Evolutionary conservation across 1,284 basidiomycete genomes (phyloP).

Genomic region (Leccinum angustisporum): DNA sequence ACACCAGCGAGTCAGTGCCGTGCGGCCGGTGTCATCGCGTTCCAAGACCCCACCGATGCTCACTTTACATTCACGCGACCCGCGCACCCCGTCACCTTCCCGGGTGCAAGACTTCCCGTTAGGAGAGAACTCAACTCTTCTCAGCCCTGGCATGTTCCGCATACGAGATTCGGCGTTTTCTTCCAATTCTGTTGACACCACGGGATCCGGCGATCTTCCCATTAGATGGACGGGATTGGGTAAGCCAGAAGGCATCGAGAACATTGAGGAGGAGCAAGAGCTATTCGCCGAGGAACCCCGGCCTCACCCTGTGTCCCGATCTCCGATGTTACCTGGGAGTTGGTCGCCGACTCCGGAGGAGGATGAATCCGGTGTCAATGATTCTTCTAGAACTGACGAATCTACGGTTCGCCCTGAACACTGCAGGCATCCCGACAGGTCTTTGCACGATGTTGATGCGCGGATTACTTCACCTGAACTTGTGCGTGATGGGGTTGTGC

Average conservation of each 20-base stretch:
- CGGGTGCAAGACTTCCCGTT: slow-evolving; percentile 22
- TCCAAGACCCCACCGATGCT: slow-evolving; percentile 37
- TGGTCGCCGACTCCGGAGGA: slow-evolving; percentile 33
- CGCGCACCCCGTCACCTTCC: slow-evolving; percentile 26
- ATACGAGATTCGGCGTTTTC: slow-evolving; percentile 56
- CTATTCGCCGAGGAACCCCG: slow-evolving; percentile 26
- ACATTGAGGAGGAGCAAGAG: slow-evolving; percentile 33
- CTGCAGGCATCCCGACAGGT: slow-evolving; percentile 33
- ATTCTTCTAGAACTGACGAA: slow-evolving; percentile 32
- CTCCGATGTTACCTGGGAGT: slow-evolving; percentile 30
- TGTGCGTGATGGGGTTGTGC: slow-evolving; percentile 35
- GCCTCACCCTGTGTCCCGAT: slow-evolving; percentile 12
- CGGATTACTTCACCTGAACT: slow-evolving; percentile 50
- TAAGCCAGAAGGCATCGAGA: slow-evolving; percentile 34
- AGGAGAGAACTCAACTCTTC: slow-evolving; percentile 37
- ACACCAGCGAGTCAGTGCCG: slow-evolving; percentile 23
- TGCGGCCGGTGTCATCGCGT: slow-evolving; percentile 33
- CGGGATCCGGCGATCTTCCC: slow-evolving; percentile 45
- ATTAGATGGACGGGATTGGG: slow-evolving; percentile 53
- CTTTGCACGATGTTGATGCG: slow-evolving; percentile 47
- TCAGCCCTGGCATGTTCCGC: slow-evolving; percentile 47
- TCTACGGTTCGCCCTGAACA: slow-evolving; percentile 33
- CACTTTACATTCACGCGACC: slow-evolving; percentile 30
- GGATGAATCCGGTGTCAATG: slow-evolving; percentile 23
- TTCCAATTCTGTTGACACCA: slow-evolving; percentile 38